A percentile compares a stretch with the other conserved stretches of the same genome.
Conservation (phyloP, 768 basidiomycete species). For the Rhodotorula babjevae region DNA sequence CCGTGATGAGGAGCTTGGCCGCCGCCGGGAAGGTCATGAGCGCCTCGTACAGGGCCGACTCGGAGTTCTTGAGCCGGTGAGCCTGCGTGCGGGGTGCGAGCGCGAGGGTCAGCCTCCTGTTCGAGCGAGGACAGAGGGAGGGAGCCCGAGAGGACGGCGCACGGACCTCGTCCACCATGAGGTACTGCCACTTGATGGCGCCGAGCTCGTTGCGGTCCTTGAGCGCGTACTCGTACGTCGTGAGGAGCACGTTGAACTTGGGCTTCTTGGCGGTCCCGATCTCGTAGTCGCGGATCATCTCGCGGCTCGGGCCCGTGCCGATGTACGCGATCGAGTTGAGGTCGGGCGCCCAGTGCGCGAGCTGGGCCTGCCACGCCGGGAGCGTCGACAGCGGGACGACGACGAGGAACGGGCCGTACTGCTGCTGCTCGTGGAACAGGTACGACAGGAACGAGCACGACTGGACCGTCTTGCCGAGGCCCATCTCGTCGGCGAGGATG, state of each 20-base stretch:
- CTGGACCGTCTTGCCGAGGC: constrained; percentile 95
- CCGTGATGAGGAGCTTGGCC: constrained; percentile 92
- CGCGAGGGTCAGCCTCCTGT: background rate
- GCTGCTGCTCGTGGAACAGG: constrained; percentile 82
- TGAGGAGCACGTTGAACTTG: constrained; percentile 94
- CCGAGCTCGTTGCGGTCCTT: constrained; percentile 82
- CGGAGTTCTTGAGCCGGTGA: constrained; percentile 95
- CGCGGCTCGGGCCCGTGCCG: constrained; percentile 77
- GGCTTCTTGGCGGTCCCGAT: constrained; percentile 81
- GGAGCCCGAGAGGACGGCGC: background rate
- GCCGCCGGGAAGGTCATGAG: constrained; percentile 80
- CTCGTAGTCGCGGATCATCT: constrained; percentile 86
- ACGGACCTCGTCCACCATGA: constrained; percentile 88
- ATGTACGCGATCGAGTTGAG: constrained; percentile 96
- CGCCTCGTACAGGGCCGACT: constrained; percentile 94
- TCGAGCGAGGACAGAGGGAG: no score
- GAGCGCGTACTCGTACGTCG: constrained; percentile 92
- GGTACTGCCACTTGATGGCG: constrained; percentile 93
- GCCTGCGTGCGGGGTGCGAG: constrained; percentile 54
- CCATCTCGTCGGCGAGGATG: constrained; percentile 98
- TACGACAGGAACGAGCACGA: constrained; percentile 91
- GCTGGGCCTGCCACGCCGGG: constrained; percentile 95
- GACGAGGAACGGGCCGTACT: constrained; percentile 94
- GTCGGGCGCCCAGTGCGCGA: constrained; percentile 89
- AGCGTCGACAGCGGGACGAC: constrained; percentile 97